Evolutionary conservation across 306 rosid genomes (phyloP).

Genomic region (Rosa persica): DNA sequence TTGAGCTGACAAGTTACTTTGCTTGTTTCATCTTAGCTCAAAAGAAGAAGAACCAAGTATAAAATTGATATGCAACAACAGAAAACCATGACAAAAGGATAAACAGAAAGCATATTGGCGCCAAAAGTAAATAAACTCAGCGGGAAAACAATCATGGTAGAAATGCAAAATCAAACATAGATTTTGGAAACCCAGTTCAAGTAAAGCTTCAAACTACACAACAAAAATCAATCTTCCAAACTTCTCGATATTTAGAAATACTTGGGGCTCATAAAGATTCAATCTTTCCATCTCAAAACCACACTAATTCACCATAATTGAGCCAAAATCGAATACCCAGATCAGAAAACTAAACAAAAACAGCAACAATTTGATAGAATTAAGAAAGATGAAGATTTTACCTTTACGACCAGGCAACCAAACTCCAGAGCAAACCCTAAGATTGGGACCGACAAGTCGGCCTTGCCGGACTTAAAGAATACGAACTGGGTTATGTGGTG

Average conservation of each 20-base stretch:
- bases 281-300: neutral
- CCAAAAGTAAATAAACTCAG: neutral
- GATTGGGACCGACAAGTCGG: neutral
- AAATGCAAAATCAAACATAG: neutral
- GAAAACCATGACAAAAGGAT: neutral
- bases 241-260: neutral
- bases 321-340: neutral
- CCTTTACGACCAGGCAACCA: conserved; percentile 10
- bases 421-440: neutral
- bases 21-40: neutral
- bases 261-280: neutral
- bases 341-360: neutral
- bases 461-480: neutral
- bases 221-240: neutral
- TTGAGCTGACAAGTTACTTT: neutral
- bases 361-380: neutral
- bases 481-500: conserved; percentile 12
- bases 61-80: neutral
- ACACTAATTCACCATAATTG: too few relatives aligned
- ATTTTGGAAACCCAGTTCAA: neutral
- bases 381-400: conserved; percentile 1
- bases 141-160: neutral
- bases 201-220: neutral
- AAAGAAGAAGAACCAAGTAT: neutral
- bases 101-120: neutral